Percentiles rank a stretch among this genome's conserved stretches.
Conservation (phyloP, 805 yeast species). For the Candida berthetii region DNA sequence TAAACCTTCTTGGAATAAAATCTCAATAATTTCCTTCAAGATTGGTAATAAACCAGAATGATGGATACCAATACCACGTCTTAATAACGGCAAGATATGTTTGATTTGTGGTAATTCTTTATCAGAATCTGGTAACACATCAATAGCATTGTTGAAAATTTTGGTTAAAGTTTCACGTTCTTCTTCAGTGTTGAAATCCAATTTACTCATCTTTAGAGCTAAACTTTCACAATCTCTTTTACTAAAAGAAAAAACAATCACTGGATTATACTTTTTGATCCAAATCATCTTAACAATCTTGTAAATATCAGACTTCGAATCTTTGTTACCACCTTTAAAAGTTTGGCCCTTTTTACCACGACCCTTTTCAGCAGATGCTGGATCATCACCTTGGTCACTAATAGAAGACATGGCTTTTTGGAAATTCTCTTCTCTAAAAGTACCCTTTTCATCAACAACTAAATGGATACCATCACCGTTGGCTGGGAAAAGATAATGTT, state of each 20-base stretch:
- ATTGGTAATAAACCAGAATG: slow-evolving; percentile 95
- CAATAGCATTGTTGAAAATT: slow-evolving; percentile 87
- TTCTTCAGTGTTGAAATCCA: slow-evolving; percentile 90
- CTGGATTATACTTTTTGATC: slow-evolving; percentile 94
- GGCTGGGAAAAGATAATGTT: slow-evolving; percentile 96
- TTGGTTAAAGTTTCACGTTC: slow-evolving; percentile 89
- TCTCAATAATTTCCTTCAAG: slow-evolving; percentile 90
- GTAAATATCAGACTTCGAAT: slow-evolving; percentile 77
- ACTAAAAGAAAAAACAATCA: slow-evolving; percentile 96
- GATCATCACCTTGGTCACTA: slow-evolving; percentile 83
- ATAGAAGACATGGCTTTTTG: slow-evolving; percentile 98
- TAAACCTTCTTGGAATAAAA: slow-evolving; percentile 94
- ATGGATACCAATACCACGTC: slow-evolving; percentile 97
- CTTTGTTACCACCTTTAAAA: slow-evolving; percentile 80
- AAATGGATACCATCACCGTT: slow-evolving; percentile 97
- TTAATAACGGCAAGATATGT: slow-evolving; percentile 79
- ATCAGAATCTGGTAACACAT: slow-evolving; percentile 83
- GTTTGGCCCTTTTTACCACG: slow-evolving; percentile 77
- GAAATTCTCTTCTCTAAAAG: slow-evolving; percentile 94
- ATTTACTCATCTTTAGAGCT: slow-evolving; percentile 91
- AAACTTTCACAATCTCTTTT: slow-evolving; percentile 94
- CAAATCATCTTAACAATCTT: slow-evolving; percentile 98
- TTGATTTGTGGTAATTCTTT: slow-evolving; percentile 92
- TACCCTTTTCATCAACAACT: slow-evolving; percentile 96
- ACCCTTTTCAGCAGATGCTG: slow-evolving; percentile 47